Percentiles rank a stretch among this genome's conserved stretches.
Evolutionary conservation across 202 grass and related monocot species (phyloP).

Genomic region (Brachypodium distachyon): DNA sequence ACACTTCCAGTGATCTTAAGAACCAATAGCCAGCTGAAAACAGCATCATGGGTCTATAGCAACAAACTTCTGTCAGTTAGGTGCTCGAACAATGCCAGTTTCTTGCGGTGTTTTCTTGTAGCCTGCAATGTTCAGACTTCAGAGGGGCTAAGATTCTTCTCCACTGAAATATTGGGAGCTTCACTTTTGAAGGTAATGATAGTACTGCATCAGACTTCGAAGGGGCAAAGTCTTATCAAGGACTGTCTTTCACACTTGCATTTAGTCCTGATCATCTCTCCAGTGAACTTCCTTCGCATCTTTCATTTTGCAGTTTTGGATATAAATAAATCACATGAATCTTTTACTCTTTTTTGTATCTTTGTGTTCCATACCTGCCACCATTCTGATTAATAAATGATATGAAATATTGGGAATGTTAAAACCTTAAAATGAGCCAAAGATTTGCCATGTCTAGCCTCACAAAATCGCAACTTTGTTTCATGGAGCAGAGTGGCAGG

Average conservation of each 20-base stretch:
- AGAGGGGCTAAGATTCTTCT: slow-evolving; percentile 31
- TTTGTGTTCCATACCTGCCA: not conserved
- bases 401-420: slow-evolving; percentile 9
- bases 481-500: slow-evolving; percentile 27
- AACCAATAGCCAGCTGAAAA: slow-evolving; percentile 63
- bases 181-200: slow-evolving; percentile 33
- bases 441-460: slow-evolving; percentile 7
- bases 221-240: slow-evolving; percentile 19
- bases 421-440: no score
- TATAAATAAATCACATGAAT: not conserved
- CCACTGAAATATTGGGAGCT: slow-evolving; percentile 27
- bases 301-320: not conserved
- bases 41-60: not conserved
- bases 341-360: not conserved
- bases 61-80: slow-evolving; percentile 32
- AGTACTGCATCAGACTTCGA: slow-evolving; percentile 3
- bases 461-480: not conserved
- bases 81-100: slow-evolving; percentile 38
- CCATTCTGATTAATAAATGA: not conserved
- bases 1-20: slow-evolving; percentile 9
- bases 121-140: slow-evolving; percentile 46
- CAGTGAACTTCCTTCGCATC: not conserved
- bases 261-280: not conserved
- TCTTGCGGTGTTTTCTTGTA: slow-evolving; percentile 14
- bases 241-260: not conserved